Conservation (phyloP, 108 stramenopile species). For the Fragilaria crotonensis region DNA sequence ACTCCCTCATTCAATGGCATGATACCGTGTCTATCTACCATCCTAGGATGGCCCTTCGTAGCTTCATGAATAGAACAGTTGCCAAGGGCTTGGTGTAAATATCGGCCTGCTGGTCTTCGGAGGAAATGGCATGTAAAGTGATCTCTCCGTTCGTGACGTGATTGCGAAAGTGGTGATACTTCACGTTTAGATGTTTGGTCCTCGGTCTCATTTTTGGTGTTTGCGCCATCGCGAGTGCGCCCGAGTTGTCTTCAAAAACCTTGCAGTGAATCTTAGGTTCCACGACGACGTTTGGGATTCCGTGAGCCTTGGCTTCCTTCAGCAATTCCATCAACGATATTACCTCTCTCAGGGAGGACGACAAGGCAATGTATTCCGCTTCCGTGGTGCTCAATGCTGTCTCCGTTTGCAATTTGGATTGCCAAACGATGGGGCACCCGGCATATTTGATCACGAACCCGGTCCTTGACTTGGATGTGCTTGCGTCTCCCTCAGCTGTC, state of each 20-base stretch:
- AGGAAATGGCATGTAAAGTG: background rate
- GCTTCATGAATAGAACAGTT: background rate
- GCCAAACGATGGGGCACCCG: slow-evolving; percentile 19
- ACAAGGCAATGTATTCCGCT: slow-evolving; percentile 21
- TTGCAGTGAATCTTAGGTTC: slow-evolving; percentile 6
- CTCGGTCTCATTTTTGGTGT: background rate
- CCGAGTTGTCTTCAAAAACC: slow-evolving; percentile 13
- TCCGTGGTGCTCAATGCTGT: slow-evolving; percentile 25
- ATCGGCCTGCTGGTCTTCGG: slow-evolving; percentile 2
- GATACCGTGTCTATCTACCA: background rate
- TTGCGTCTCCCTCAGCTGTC: too few species aligned
- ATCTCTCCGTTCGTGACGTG: slow-evolving; percentile 5
- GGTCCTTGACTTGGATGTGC: slow-evolving; percentile 13
- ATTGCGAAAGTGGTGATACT: slow-evolving; percentile 7
- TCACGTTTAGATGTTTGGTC: slow-evolving; percentile 8
- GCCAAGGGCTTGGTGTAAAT: slow-evolving; percentile 8
- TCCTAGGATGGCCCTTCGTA: background rate
- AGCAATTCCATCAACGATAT: slow-evolving; percentile 24
- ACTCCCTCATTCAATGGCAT: background rate
- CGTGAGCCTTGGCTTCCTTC: slow-evolving; percentile 7
- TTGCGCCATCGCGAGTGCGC: slow-evolving; percentile 2
- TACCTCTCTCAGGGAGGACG: slow-evolving; percentile 11
- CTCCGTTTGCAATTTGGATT: slow-evolving; percentile 21
- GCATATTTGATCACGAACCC: slow-evolving; percentile 19
- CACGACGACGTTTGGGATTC: background rate